phyloP scores from a whole-genome alignment of 2,329 filamentous ascomycete genomes.

The Pseudodiploospora longispora region DNA sequence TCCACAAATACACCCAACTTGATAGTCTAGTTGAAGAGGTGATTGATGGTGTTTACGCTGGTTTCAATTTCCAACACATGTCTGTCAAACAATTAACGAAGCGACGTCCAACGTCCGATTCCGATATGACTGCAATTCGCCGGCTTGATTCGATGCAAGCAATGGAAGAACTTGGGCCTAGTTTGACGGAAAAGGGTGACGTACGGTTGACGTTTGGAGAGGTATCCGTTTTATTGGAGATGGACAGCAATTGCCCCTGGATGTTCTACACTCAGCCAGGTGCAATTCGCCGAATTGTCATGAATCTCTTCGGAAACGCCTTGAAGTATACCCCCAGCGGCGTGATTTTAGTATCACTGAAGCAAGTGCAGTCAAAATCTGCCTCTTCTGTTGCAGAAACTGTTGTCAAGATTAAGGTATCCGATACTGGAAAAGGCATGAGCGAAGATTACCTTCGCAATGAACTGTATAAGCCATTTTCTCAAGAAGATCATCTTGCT shows the following conservation, averaged over 20 bases:
- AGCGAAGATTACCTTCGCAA: conserved; percentile 52
- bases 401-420: conserved; percentile 36
- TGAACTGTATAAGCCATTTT: conserved; percentile 54
- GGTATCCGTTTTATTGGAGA: conserved; percentile 20
- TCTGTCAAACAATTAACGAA: conserved; percentile 15
- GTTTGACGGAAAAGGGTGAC: background rate
- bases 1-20: conserved; percentile 23
- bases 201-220: conserved; percentile 12
- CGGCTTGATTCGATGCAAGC: conserved; percentile 35
- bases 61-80: conserved; percentile 30
- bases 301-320: conserved; percentile 57
- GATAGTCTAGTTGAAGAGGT: conserved; percentile 38
- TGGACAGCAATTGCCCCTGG: conserved; percentile 41
- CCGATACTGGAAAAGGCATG: conserved; percentile 61
- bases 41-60: conserved; percentile 38
- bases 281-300: conserved; percentile 43
- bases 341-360: conserved; percentile 21
- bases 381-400: conserved; percentile 4
- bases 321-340: conserved; percentile 49
- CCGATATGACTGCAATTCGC: conserved; percentile 12
- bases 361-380: conserved; percentile 11
- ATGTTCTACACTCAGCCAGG: conserved; percentile 47
- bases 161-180: conserved; percentile 14
- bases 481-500: conserved; percentile 53
- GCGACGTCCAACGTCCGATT: conserved; percentile 4